phyloP scores from a whole-genome alignment of 1,139 yeast species.

The Ogataea hybrid region DNA sequence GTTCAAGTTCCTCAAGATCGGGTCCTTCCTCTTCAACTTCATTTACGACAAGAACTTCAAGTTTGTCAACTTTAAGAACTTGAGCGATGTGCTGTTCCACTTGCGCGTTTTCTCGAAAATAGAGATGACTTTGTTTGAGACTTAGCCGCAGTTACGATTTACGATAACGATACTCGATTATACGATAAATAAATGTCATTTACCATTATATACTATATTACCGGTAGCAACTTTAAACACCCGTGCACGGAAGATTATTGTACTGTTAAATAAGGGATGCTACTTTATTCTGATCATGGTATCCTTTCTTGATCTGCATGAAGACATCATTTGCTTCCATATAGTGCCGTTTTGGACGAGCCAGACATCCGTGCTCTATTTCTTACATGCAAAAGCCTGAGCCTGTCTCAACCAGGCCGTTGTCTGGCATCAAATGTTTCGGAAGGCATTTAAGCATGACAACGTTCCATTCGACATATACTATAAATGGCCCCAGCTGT shows the following conservation, averaged over 20 bases:
- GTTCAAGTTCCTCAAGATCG: conserved; percentile 52
- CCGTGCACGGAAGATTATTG: neutral
- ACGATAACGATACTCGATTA: conserved; percentile 4
- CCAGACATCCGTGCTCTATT: conserved; percentile 48
- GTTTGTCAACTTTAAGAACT: conserved; percentile 54
- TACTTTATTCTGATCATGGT: neutral
- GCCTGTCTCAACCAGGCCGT: conserved; percentile 36
- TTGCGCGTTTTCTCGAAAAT: conserved; percentile 32
- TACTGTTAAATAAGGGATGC: neutral
- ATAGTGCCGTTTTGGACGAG: conserved; percentile 40
- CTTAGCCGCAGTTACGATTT: conserved; percentile 1
- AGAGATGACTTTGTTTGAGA: conserved; percentile 30
- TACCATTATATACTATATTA: no score
- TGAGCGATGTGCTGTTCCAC: conserved; percentile 52
- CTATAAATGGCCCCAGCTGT: conserved; percentile 33
- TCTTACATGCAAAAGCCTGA: conserved; percentile 40
- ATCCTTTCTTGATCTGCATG: conserved; percentile 17
- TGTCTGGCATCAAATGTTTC: conserved; percentile 47
- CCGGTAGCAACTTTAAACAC: no score
- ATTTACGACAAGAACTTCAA: conserved; percentile 53
- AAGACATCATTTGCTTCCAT: conserved; percentile 44
- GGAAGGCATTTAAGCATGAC: conserved; percentile 47
- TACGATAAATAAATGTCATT: neutral
- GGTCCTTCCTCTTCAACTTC: conserved; percentile 52
- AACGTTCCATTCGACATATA: conserved; percentile 41